These are phyloP conservation scores for Zygosaccharomyces pseudorouxii DNA, from an alignment of 805 yeast species.

Conservation along the genomic window DNA sequence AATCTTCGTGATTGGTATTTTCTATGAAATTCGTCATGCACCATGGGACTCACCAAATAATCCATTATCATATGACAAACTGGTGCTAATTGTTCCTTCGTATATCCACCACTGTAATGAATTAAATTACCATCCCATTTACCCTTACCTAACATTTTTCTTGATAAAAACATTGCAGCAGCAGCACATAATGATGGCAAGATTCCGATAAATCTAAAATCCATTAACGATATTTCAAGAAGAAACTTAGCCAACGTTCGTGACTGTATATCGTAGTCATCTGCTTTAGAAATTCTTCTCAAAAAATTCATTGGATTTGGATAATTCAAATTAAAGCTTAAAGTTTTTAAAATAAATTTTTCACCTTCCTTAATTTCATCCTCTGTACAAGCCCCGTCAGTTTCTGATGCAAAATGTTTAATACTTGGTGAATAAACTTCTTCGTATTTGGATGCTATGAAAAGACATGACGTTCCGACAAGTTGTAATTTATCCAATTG, in stretches of 20 bases:
- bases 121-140: conserved; percentile 85
- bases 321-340: conserved; percentile 73
- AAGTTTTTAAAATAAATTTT: conserved; percentile 66
- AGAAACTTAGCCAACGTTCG: conserved; percentile 87
- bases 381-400: conserved; percentile 78
- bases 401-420: conserved; percentile 77
- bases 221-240: conserved; percentile 74
- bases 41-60: conserved; percentile 73
- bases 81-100: conserved; percentile 64
- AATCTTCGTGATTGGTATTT: conserved; percentile 87
- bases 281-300: conserved; percentile 89
- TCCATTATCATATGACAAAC: conserved; percentile 71
- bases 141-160: conserved; percentile 64
- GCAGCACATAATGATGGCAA: conserved; percentile 84
- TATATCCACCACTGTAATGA: conserved; percentile 89
- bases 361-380: conserved; percentile 85
- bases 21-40: conserved; percentile 87
- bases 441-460: conserved; percentile 90
- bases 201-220: conserved; percentile 70
- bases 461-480: conserved; percentile 79
- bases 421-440: conserved; percentile 89
- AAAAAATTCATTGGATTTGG: conserved; percentile 93
- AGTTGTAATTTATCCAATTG: conserved; percentile 79
- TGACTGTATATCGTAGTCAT: conserved; percentile 84
- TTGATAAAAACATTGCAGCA: conserved; percentile 80